Conservation (phyloP, 2,329 filamentous ascomycete species). For the Calonectria montana region DNA sequence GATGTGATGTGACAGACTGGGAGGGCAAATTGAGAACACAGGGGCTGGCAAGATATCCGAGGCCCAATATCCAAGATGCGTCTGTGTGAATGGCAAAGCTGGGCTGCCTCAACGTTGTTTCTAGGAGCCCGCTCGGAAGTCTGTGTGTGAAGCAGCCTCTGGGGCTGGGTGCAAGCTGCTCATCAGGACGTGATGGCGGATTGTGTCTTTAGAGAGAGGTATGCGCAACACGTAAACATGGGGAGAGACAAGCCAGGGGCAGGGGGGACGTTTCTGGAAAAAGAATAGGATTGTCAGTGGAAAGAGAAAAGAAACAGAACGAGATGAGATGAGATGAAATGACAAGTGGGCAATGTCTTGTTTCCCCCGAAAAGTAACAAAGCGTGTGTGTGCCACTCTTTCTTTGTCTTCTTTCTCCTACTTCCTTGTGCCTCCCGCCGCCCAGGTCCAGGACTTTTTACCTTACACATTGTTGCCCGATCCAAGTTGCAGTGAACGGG, state of each 20-base stretch:
- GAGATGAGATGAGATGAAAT: too few relatives aligned
- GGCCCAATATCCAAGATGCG: not conserved
- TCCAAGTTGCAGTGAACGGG: conserved; percentile 7
- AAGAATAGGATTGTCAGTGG: not conserved
- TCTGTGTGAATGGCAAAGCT: not conserved
- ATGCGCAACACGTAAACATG: not conserved
- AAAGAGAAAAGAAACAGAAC: not conserved
- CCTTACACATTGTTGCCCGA: not conserved
- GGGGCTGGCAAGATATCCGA: not conserved
- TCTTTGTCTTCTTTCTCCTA: not conserved
- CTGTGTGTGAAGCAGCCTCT: not conserved
- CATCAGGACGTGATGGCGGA: not conserved
- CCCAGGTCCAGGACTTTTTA: not conserved
- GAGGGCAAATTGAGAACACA: not conserved
- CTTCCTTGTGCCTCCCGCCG: not conserved
- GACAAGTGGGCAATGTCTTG: not conserved
- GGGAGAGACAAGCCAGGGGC: not conserved
- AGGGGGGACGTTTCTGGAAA: conserved; percentile 1
- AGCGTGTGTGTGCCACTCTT: not conserved
- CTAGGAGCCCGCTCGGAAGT: not conserved
- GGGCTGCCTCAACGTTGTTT: not conserved
- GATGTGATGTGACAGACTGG: conserved; percentile 17
- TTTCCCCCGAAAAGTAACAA: not conserved
- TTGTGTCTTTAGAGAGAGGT: not conserved
- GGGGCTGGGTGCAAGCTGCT: not conserved